Evolutionary conservation across 2,329 filamentous ascomycete genomes (phyloP), one percentile per base, ranked within the genome.

Genomic region (Aspergillus fumigatus): DNA sequence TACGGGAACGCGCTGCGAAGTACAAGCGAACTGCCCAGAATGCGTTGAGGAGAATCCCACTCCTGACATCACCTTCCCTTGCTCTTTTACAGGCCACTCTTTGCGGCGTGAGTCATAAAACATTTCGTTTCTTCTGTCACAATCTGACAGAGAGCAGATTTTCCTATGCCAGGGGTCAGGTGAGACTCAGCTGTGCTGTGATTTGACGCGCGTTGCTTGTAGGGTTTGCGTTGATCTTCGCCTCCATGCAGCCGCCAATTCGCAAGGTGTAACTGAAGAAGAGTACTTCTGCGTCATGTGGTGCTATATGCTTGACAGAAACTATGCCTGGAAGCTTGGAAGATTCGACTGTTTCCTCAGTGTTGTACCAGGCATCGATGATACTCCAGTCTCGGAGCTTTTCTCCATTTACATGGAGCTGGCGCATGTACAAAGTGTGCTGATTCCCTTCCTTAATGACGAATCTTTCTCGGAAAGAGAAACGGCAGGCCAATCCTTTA

Each of bases 261-360:
- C 21, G 43, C 27, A 17, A 48, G 35, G 14, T 4, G 25, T 26
- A 19, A 58, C 49, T 19, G 60, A 62, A 41, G 64, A 65, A 40
- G 62, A 64, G 32, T 50, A 57, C 26, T 65, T 60, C 52, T 66
- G 64, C 50, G 50, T 63, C 21, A 53, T 66, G 14, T 65, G 64
- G 63, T 65, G 63, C 50, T 66, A 65, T 38, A 62, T 55, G 27
- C 35, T 66, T 48, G 64, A 66, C 41, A 54, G 57, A 35, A 66
- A 65, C 45, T 61, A 66, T 48, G 62, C 63, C 4, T 63, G 58
- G 51, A 66, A 65, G 47, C 52, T 60, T 14, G 60, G 59, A 11
- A 41, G 48, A 9, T 48, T 53, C 11, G 50, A 43, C 19, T 51
- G 56, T 21, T 54, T 57, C n/a, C 50, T 60, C 29, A 53, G 57